phyloP scores from a whole-genome alignment of 768 basidiomycete genomes.

The Gymnopilus dilepis region DNA sequence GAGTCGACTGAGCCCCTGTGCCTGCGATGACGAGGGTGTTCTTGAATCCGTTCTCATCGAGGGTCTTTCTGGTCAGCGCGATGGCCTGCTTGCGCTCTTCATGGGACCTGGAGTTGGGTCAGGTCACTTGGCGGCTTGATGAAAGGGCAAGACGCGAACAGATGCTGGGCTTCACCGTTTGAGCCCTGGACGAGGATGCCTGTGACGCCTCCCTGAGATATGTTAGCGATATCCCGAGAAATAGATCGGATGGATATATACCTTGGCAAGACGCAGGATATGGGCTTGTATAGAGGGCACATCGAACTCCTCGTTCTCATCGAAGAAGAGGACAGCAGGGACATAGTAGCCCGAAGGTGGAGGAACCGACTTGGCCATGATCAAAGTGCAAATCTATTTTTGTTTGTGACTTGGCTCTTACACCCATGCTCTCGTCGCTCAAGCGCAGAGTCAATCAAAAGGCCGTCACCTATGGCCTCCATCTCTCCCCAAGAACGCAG shows the following conservation, averaged over 20 bases:
- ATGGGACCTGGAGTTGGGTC: constrained; percentile 47
- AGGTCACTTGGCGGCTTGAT: background rate
- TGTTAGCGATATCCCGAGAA: constrained; percentile 16
- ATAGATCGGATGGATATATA: constrained; percentile 32
- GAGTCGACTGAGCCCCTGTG: constrained; percentile 81
- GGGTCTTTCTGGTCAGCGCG: constrained; percentile 65
- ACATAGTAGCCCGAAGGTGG: constrained; percentile 78
- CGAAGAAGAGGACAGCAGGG: constrained; percentile 78
- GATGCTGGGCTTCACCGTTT: constrained; percentile 78
- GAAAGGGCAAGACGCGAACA: constrained; percentile 36
- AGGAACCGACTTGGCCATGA: constrained; percentile 36
- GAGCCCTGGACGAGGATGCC: constrained; percentile 77
- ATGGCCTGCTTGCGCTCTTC: constrained; percentile 73
- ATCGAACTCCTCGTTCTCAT: constrained; percentile 74
- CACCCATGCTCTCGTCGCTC: constrained; percentile 45
- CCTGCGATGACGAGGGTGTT: constrained; percentile 79
- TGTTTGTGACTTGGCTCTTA: constrained; percentile 13
- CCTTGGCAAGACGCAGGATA: constrained; percentile 74
- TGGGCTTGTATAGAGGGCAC: constrained; percentile 69
- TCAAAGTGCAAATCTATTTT: constrained; percentile 16
- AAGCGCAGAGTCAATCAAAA: constrained; percentile 51
- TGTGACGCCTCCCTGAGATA: constrained; percentile 69
- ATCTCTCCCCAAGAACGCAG: constrained; percentile 41
- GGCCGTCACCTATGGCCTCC: constrained; percentile 57
- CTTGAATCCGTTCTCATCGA: constrained; percentile 73